Base-by-base conservation (phyloP, 2,329 filamentous ascomycete genomes). In the Aspergillus piperis region DNA sequence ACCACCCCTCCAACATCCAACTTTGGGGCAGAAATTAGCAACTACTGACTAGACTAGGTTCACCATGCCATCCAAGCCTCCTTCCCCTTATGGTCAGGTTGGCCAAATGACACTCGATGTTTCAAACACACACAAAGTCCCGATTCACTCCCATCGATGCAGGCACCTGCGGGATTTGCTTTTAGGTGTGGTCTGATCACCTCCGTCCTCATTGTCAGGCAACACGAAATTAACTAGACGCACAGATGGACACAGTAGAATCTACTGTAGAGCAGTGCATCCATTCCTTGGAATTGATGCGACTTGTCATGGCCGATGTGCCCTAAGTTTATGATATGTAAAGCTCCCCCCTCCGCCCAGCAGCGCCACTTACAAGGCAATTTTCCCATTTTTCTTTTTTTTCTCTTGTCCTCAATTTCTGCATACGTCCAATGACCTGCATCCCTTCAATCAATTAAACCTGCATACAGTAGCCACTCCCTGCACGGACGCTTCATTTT, bases 151-250 rank as follows among this genome's bases (percentile, higher is more conserved):
- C 39, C 39, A 42, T 13, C 17, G 21, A 5, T 3, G 10, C 47
- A 27, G n/a, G 13, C 47, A 50, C 47, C 47, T 32, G 25, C 47
- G 25, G 47, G 47, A 50, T 50, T 50, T 50, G 47, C 47, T 30
- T 50, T 50, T 50, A 50, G 27, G n/a, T 50, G 47, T 50, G 47
- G 47, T 32, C 47, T 50, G 47, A 50, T 50, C 47, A 50, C 47
- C 7, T 8, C 27, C 10, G 47, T 50, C 32, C 32, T 36, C n/a
- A 27, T 10, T 30, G 47, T 50, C 47, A 32, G 47, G 47, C 47
- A 17, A 30, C 4, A 11, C 11, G 19, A 27, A n/a, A 4, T 30
- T 11, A 30, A 30, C 27, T 36, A 36, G 32, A 36, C 11, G 11
- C 10, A 36, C 11, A 36, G 32, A 36, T 36, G 11, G 5, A 36